Conservation (phyloP, 352 stramenopile species). For the Phytophthora litchii region DNA sequence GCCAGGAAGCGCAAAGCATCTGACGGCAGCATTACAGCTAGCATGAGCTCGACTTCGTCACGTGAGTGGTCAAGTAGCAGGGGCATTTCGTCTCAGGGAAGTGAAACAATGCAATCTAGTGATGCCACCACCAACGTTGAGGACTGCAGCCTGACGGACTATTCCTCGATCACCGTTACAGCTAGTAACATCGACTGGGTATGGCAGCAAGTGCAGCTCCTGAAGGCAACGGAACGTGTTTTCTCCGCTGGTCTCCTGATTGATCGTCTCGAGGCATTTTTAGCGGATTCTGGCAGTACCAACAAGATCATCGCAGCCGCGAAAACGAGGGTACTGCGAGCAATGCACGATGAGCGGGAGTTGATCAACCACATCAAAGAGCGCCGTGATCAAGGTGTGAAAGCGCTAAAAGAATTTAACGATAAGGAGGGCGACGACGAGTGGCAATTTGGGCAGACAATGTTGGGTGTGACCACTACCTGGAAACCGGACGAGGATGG, state of each 20-base stretch:
- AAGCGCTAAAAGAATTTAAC: slow-evolving; percentile 75
- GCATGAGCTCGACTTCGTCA: slow-evolving; percentile 28
- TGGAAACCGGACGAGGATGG: slow-evolving; percentile 80
- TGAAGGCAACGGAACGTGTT: slow-evolving; percentile 73
- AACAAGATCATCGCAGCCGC: slow-evolving; percentile 30
- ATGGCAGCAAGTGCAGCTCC: slow-evolving; percentile 72
- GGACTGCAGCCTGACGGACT: slow-evolving; percentile 52
- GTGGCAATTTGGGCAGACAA: slow-evolving; percentile 80
- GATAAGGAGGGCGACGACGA: slow-evolving; percentile 57
- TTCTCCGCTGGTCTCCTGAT: slow-evolving; percentile 73
- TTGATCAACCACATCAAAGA: slow-evolving; percentile 63
- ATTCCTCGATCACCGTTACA: slow-evolving; percentile 54
- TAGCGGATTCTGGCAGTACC: slow-evolving; percentile 32
- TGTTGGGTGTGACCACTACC: slow-evolving; percentile 78
- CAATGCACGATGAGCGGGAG: slow-evolving; percentile 63
- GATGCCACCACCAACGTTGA: neutral
- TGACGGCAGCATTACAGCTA: slow-evolving; percentile 30
- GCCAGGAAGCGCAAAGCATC: slow-evolving; percentile 28
- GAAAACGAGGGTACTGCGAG: slow-evolving; percentile 33
- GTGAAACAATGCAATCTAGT: neutral
- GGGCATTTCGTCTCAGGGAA: slow-evolving; percentile 15
- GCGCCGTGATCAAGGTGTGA: slow-evolving; percentile 48
- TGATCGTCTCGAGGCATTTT: slow-evolving; percentile 68
- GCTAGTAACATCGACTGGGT: slow-evolving; percentile 65
- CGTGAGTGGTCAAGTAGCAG: slow-evolving; percentile 23